phyloP scores from a whole-genome alignment of 2,329 filamentous ascomycete genomes.

The Colletotrichum sp. region DNA sequence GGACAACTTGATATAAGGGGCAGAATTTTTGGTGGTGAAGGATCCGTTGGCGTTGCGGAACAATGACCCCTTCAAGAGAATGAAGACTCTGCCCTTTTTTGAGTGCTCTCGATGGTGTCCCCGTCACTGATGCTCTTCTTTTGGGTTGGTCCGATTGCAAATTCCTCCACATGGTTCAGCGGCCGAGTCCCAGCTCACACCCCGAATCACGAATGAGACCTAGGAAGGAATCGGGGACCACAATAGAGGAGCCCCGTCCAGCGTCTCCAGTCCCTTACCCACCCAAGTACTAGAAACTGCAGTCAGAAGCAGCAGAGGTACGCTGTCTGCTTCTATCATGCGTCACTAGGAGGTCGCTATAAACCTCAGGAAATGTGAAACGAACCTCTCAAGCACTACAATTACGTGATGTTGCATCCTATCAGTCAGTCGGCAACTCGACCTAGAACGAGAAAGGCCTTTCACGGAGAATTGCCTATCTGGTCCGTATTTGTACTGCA shows the following conservation, averaged over 20 bases:
- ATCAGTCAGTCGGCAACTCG: neutral
- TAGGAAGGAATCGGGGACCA: no score
- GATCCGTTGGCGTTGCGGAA: neutral
- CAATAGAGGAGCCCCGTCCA: neutral
- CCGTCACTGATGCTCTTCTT: neutral
- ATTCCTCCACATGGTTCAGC: neutral
- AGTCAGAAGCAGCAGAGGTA: neutral
- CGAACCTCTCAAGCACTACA: neutral
- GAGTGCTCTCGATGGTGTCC: neutral
- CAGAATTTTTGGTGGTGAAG: neutral
- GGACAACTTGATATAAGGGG: neutral
- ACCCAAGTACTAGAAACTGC: neutral
- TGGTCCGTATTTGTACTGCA: neutral
- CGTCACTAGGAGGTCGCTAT: neutral
- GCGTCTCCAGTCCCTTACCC: neutral
- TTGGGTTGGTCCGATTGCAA: neutral
- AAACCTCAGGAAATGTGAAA: neutral
- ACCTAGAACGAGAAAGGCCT: neutral
- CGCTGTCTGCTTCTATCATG: neutral
- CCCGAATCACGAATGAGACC: neutral
- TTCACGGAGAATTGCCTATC: neutral
- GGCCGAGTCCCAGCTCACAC: neutral
- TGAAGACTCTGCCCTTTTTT: neutral
- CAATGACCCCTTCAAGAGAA: neutral
- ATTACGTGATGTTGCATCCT: neutral